Evolutionary conservation across 1,139 yeast species (phyloP), one percentile per base, ranked within the genome.

Genomic region (Pichia norvegensis): DNA sequence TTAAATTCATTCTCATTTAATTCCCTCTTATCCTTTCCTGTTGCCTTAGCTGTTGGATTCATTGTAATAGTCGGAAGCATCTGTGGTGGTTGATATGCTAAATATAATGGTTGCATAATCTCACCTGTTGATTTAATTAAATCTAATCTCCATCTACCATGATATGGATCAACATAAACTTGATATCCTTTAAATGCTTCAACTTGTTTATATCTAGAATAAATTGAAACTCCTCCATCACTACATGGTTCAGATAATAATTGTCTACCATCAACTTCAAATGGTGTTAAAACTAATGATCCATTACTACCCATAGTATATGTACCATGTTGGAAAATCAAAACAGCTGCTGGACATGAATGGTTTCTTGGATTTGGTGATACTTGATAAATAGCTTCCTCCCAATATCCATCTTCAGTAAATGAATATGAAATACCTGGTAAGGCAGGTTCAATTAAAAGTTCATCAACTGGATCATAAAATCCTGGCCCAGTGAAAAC

Each of bases 401-500:
- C 98, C 65, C 75, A 92, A 66, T 70, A 78, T 1, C 97, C 97
- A 65, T 92, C 97, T 17, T 73, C 78, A 1, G 97, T 90, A 69
- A 92, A 92, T 5, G 97, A 87, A 66, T 83, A 87, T 6, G 95
- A 82, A 50, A 90, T 78, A 25, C 98, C 98, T 4, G 98, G 97
- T 46, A 92, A 74, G 22, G 90, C 92, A 3, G 98, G 98, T 64
- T 94, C 98, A 55, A 88, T 85, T 50, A 92, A 71, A 27, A 90
- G 76, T 65, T 92, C 98, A 61, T 88, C 96, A 22, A 88, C 85
- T 1, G 98, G 98, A 63, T 92, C 97, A 62, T 79, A 92, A 61
- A 92, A 92, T 4, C 92, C 96, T 0, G 98, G 95, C 0, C 98
- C 98, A 0, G 98, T 92, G 68, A 92, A 83, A 10, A 94, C 98